phyloP scores from a whole-genome alignment of 345 rosid species.

The Euphorbia pulcherrima region DNA sequence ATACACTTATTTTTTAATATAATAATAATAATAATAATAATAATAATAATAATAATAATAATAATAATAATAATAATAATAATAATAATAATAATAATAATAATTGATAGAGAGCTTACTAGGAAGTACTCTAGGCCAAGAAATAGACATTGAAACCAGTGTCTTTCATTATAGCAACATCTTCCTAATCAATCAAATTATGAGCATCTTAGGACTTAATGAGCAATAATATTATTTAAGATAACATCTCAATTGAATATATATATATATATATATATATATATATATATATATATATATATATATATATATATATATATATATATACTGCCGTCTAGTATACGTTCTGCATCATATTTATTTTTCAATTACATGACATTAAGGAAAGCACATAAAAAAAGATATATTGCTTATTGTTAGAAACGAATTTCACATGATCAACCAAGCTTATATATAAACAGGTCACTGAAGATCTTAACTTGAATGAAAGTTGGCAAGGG shows the following conservation, averaged over 20 bases:
- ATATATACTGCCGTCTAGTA: not conserved
- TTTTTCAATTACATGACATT: not conserved
- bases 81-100: too few relatives aligned
- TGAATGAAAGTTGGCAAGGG: too few relatives aligned
- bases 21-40: too few relatives aligned
- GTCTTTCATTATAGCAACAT: not conserved
- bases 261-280: not conserved
- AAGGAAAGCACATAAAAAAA: too few relatives aligned
- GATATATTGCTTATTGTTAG: too few relatives aligned
- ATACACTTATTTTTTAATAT: too few relatives aligned
- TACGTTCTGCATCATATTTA: not conserved
- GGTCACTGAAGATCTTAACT: too few relatives aligned
- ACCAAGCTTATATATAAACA: too few relatives aligned
- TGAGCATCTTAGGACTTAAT: not conserved
- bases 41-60: too few relatives aligned
- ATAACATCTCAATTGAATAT: not conserved
- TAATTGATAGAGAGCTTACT: not conserved
- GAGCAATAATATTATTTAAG: too few relatives aligned
- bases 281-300: not conserved
- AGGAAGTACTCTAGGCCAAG: not conserved
- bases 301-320: not conserved
- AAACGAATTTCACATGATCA: not conserved
- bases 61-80: too few relatives aligned
- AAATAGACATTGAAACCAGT: not conserved
- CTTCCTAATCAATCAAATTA: not conserved